Evolutionary conservation across 2,329 filamentous ascomycete species (phyloP).

Genomic region (Neurospora sp.): DNA sequence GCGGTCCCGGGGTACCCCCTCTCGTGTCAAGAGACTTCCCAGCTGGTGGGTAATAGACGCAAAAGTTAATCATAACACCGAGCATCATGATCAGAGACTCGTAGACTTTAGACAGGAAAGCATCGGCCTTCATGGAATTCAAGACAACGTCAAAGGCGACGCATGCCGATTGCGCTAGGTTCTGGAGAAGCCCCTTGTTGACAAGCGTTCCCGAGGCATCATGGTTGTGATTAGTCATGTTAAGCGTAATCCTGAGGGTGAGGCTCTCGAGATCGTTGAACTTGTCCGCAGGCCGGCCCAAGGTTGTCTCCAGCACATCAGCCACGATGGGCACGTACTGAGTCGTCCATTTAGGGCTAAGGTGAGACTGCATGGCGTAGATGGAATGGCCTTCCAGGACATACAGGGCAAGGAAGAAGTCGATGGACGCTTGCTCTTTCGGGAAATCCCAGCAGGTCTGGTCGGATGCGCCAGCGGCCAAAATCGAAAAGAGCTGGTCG

Average conservation of each 20-base stretch:
- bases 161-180: conserved; percentile 41
- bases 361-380: conserved; percentile 33
- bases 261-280: conserved; percentile 35
- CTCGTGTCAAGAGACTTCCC: conserved; percentile 37
- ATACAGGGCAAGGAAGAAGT: conserved; percentile 35
- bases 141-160: conserved; percentile 39
- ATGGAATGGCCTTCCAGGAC: conserved; percentile 46
- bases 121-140: conserved; percentile 36
- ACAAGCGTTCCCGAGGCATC: conserved; percentile 61
- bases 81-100: conserved; percentile 70
- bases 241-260: conserved; percentile 65
- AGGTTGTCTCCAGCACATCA: conserved; percentile 32
- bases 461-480: conserved; percentile 26
- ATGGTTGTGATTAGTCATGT: conserved; percentile 74
- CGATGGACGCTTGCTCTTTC: conserved; percentile 23
- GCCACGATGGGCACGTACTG: conserved; percentile 43
- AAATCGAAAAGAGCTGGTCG: conserved; percentile 37
- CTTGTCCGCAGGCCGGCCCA: conserved; percentile 25
- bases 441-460: conserved; percentile 28
- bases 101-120: conserved; percentile 42
- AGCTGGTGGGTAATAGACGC: conserved; percentile 63
- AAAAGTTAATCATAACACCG: conserved; percentile 78
- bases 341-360: conserved; percentile 34
- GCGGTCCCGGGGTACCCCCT: conserved; percentile 26
- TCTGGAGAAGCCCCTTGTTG: conserved; percentile 42